Conservation (phyloP, 129 eudicot genomes). For the Flaveria brownii region DNA sequence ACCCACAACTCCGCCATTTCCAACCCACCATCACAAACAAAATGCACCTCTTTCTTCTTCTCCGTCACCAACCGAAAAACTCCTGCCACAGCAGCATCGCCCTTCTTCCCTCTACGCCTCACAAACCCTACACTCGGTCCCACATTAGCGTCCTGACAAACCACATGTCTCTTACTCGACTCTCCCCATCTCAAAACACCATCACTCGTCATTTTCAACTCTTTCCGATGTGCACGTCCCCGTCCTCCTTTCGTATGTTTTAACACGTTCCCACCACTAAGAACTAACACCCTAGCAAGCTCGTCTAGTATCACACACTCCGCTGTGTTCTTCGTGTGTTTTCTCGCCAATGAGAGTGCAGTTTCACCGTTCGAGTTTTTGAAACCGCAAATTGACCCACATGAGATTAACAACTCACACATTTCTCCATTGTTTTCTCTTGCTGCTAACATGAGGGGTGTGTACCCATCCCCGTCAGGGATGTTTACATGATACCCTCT, state of each 20-base stretch:
- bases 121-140: conserved; percentile 66
- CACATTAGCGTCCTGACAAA: conserved; percentile 63
- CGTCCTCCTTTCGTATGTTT: conserved; percentile 84
- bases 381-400: conserved; percentile 54
- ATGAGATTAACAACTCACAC: conserved; percentile 60
- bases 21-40: conserved; percentile 81
- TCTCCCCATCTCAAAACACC: conserved; percentile 88
- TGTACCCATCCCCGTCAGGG: conserved; percentile 75
- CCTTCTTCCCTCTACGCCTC: conserved; percentile 59
- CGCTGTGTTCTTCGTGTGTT: conserved; percentile 37
- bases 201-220: conserved; percentile 49
- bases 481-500: conserved; percentile 77
- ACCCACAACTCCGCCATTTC: conserved; percentile 90
- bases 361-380: conserved; percentile 69
- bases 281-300: conserved; percentile 65
- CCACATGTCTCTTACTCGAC: conserved; percentile 65
- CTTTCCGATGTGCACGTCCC: conserved; percentile 64
- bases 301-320: conserved; percentile 61
- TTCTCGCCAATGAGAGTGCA: conserved; percentile 64
- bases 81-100: conserved; percentile 55
- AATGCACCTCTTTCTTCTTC: conserved; percentile 91
- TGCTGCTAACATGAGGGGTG: conserved; percentile 96
- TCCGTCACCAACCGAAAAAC: conserved; percentile 66
- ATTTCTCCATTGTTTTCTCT: conserved; percentile 58
- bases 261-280: conserved; percentile 47